Evolutionary conservation across 441 rosid species (phyloP), one percentile per base, ranked within the genome.

Genomic region (Jatropha multifida): DNA sequence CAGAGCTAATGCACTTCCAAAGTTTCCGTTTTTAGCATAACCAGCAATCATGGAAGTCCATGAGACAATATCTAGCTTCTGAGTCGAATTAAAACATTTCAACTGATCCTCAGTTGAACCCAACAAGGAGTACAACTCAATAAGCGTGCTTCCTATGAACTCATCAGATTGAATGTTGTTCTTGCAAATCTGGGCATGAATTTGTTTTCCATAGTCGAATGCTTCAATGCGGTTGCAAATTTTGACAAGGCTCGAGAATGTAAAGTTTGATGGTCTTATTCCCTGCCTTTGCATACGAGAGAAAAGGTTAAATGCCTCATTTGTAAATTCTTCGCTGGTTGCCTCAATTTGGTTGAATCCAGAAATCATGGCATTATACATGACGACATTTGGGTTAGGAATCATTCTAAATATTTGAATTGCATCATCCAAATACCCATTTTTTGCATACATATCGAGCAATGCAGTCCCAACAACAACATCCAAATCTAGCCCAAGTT

Each of bases 21-120:
- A 81, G 72, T 85, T 80, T 69, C 84, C 79, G 52, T 88, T 85
- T 44, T 81, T 85, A 65, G 82, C 81, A 79, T 81, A 59, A 2
- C 88, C 82, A 66, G 79, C 80, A 41, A 88, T 85, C 81, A 86
- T 77, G 17, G 92, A 84, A 40, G 90, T 86, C 92, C 90, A 88
- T 3, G 84, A 85, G 56, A 86, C 86, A 46, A 86, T 79, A 76
- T 88, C 89, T 72, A 52, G 72, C 69, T 76, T 83, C 26, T 85
- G 69, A 74, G 84, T 86, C 56, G 80, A 81, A 61, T 65, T 68
- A 81, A 86, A 88, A 72, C 90, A 83, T 81, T 78, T 85, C 78
- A 83, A 60, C 51, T 85, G 78, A 42, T 88, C 90, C 62, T 76
- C 80, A 51, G 75, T 73, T 72, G 81, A 84, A 41, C 90, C 88